A percentile compares a stretch with the other conserved stretches of the same genome.
Conservation (phyloP, 176 grass and related monocot genomes). For the Eragrostis nindensis region DNA sequence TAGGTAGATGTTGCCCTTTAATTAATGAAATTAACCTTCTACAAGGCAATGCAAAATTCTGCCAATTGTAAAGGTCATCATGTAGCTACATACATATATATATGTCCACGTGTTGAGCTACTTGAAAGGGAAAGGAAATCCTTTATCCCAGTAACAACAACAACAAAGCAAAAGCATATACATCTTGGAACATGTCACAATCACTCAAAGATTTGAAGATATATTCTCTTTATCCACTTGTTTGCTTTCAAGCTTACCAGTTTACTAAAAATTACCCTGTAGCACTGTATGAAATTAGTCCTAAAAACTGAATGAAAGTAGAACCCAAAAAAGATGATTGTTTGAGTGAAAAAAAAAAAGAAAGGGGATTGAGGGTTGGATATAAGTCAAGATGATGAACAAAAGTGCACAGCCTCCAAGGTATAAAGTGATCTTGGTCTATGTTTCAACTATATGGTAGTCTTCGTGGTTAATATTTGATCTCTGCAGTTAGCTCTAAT, state of each 20-base stretch:
- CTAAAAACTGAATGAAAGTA: slow-evolving; percentile 17
- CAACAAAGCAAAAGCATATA: slow-evolving; percentile 52
- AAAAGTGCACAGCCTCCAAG: slow-evolving; percentile 47
- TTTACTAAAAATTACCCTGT: slow-evolving; percentile 28
- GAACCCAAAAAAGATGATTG: slow-evolving; percentile 6
- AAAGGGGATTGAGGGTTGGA: slow-evolving; percentile 25
- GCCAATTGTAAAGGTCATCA: slow-evolving; percentile 49
- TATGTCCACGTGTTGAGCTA: slow-evolving; percentile 34
- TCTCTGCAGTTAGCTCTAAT: slow-evolving; percentile 26
- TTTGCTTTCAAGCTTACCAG: slow-evolving; percentile 38
- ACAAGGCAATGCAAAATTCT: slow-evolving; percentile 47
- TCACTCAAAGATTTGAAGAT: slow-evolving; percentile 53
- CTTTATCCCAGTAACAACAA: slow-evolving; percentile 40
- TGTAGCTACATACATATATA: slow-evolving; percentile 7
- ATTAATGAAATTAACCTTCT: slow-evolving; percentile 39
- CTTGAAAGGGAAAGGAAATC: slow-evolving; percentile 54
- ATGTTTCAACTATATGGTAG: slow-evolving; percentile 25
- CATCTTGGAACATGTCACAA: slow-evolving; percentile 57
- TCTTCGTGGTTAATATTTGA: slow-evolving; percentile 9
- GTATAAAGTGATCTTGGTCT: slow-evolving; percentile 34
- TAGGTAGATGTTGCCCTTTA: slow-evolving; percentile 41
- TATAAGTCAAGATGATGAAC: slow-evolving; percentile 46
- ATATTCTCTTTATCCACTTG: slow-evolving; percentile 54
- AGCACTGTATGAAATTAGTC: slow-evolving; percentile 5
- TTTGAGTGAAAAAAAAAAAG: slow-evolving; percentile 32